phyloP scores from a whole-genome alignment of 345 rosid genomes.

The Pistacia vera region DNA sequence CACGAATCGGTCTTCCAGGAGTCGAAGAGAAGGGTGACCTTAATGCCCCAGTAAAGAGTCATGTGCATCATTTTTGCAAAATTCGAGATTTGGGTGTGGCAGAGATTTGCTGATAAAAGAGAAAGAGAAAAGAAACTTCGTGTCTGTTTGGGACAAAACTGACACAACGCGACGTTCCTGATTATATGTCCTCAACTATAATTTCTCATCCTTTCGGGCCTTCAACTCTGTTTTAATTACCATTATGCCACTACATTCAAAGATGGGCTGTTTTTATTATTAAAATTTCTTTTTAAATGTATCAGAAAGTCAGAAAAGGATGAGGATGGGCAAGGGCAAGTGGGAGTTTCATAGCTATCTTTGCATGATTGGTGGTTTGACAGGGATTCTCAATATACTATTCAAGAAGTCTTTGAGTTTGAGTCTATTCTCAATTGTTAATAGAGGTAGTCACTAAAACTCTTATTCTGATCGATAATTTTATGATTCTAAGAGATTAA shows the following conservation, averaged over 20 bases:
- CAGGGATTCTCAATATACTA: too few relatives aligned
- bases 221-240: background rate
- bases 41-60: conserved; percentile 78
- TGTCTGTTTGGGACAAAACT: background rate
- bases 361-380: too few relatives aligned
- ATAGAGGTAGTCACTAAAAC: too few relatives aligned
- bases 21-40: conserved; percentile 69
- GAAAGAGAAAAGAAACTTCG: conserved; percentile 1
- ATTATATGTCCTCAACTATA: too few relatives aligned
- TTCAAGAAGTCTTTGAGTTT: too few relatives aligned
- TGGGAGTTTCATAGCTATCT: too few relatives aligned
- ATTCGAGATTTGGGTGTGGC: background rate
- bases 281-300: too few relatives aligned
- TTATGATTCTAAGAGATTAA: too few relatives aligned
- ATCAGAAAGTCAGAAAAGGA: too few relatives aligned
- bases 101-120: conserved; percentile 12
- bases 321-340: background rate
- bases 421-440: too few relatives aligned
- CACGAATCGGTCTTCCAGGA: conserved; percentile 71
- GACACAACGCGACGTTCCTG: background rate
- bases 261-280: too few relatives aligned
- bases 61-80: conserved; percentile 79
- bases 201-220: background rate
- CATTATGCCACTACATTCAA: background rate
- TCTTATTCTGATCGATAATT: too few relatives aligned